Conservation (phyloP, 371 early-diverging fungal genomes). For the Smittium culicis region DNA sequence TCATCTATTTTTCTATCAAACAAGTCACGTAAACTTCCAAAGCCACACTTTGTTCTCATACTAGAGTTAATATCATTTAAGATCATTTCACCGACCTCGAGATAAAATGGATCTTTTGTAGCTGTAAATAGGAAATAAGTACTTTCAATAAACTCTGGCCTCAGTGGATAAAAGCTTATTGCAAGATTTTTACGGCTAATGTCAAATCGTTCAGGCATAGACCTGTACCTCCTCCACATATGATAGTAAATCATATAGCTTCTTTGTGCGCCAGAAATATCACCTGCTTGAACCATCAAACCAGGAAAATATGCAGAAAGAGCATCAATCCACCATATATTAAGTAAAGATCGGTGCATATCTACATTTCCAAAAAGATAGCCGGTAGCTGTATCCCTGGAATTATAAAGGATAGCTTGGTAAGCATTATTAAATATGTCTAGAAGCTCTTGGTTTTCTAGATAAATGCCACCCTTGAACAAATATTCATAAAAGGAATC, state of each 20-base stretch:
- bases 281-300: conserved; percentile 72
- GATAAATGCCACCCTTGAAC: conserved; percentile 71
- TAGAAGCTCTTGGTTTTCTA: conserved; percentile 64
- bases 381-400: conserved; percentile 49
- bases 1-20: conserved; percentile 45
- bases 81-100: conserved; percentile 76
- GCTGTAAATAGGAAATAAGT: conserved; percentile 86
- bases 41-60: conserved; percentile 69
- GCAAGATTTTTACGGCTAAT: conserved; percentile 42
- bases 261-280: conserved; percentile 64
- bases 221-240: conserved; percentile 70
- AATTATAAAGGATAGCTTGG: conserved; percentile 42
- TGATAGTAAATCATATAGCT: conserved; percentile 67
- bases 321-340: conserved; percentile 75
- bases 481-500: conserved; percentile 91
- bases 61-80: conserved; percentile 58
- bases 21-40: conserved; percentile 44
- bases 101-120: conserved; percentile 77
- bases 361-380: conserved; percentile 76
- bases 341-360: conserved; percentile 49
- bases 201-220: conserved; percentile 79
- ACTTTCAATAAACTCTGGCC: conserved; percentile 90
- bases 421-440: conserved; percentile 73
- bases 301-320: conserved; percentile 88
- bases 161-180: conserved; percentile 62